phyloP scores from a whole-genome alignment of 306 rosid genomes.

The Macrotyloma uniflorum region DNA sequence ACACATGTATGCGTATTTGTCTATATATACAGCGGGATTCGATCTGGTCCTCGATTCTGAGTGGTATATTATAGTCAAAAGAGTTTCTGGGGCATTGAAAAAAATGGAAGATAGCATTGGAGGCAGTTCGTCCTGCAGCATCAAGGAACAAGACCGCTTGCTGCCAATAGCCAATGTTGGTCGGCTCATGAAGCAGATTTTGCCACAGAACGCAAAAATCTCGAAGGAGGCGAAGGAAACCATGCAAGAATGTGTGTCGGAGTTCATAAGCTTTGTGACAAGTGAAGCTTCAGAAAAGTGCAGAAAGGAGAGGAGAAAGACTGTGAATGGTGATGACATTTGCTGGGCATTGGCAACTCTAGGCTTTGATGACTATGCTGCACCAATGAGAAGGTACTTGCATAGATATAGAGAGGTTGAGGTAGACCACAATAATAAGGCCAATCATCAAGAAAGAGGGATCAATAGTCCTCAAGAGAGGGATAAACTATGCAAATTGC shows the following conservation, averaged over 20 bases:
- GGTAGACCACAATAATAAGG: constrained; percentile 49
- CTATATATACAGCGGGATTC: constrained; percentile 29
- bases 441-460: constrained; percentile 42
- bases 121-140: constrained; percentile 41
- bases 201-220: constrained; percentile 78
- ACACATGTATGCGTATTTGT: background rate
- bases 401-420: constrained; percentile 66
- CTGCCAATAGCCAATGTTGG: constrained; percentile 93
- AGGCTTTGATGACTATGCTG: constrained; percentile 84
- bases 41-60: constrained; percentile 16
- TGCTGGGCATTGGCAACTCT: constrained; percentile 78
- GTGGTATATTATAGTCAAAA: background rate
- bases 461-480: constrained; percentile 2
- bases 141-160: constrained; percentile 75
- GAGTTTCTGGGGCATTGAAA: background rate
- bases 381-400: constrained; percentile 71
- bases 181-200: constrained; percentile 79
- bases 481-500: background rate
- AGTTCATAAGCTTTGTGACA: constrained; percentile 85
- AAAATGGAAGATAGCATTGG: constrained; percentile 35
- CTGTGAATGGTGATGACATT: constrained; percentile 82
- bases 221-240: constrained; percentile 90
- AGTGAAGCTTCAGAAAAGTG: constrained; percentile 91
- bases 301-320: constrained; percentile 85
- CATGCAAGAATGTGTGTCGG: constrained; percentile 92